phyloP scores from a whole-genome alignment of 2,329 filamentous ascomycete species.

The Trichoderma oligosporum region DNA sequence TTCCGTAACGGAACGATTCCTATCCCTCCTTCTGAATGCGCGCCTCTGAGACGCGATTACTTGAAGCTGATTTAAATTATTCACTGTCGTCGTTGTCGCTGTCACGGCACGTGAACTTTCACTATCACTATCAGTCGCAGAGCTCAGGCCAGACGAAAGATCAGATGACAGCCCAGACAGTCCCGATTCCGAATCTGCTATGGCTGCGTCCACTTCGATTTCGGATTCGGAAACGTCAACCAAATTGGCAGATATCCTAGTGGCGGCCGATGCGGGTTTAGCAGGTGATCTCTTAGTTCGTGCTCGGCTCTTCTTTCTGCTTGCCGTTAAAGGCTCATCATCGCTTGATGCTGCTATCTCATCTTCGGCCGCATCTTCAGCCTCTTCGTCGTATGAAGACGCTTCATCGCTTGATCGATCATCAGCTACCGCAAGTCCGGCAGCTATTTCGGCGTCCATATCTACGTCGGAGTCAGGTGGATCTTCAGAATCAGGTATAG shows the following conservation, averaged over 20 bases:
- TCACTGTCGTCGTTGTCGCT: neutral
- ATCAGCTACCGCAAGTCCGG: slow-evolving; percentile 23
- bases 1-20: slow-evolving; percentile 39
- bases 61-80: neutral
- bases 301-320: slow-evolving; percentile 11
- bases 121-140: slow-evolving; percentile 25
- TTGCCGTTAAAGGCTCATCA: slow-evolving; percentile 28
- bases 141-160: slow-evolving; percentile 11
- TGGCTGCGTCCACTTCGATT: neutral
- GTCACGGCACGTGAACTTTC: slow-evolving; percentile 15
- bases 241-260: neutral
- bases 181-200: slow-evolving; percentile 4
- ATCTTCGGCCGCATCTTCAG: slow-evolving; percentile 20
- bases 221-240: neutral
- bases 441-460: slow-evolving; percentile 33
- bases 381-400: slow-evolving; percentile 13
- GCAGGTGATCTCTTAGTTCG: neutral
- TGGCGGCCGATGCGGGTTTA: neutral
- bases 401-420: slow-evolving; percentile 19
- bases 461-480: slow-evolving; percentile 26
- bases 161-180: neutral
- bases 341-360: slow-evolving; percentile 26
- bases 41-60: slow-evolving; percentile 29
- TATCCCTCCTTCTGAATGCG: slow-evolving; percentile 32
- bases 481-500: slow-evolving; percentile 32